Conservation (phyloP, 306 rosid genomes). For the Rosa rugosa region DNA sequence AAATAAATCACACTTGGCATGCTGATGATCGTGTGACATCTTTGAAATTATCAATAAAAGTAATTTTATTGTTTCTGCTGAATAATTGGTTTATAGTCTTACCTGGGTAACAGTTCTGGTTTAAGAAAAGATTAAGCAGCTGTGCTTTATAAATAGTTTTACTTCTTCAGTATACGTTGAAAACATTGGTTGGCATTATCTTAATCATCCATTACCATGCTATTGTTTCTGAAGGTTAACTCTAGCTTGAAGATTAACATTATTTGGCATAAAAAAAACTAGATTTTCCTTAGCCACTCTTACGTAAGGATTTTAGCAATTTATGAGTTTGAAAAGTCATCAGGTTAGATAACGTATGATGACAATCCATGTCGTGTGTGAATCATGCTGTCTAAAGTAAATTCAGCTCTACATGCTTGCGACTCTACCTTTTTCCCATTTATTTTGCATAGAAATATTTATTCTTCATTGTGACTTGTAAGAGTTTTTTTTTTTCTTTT, state of each 20-base stretch:
- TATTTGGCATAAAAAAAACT: not conserved
- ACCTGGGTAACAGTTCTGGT: not conserved
- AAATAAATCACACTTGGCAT: conserved; percentile 75
- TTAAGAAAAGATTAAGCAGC: not conserved
- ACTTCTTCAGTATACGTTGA: not conserved
- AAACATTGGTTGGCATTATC: not conserved
- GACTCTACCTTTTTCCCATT: not conserved
- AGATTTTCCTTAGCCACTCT: not conserved
- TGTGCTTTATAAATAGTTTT: conserved; percentile 1
- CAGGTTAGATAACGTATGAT: not conserved
- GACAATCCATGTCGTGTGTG: not conserved
- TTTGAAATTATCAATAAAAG: conserved; percentile 78
- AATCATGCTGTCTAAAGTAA: conserved; percentile 8
- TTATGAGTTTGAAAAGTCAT: not conserved
- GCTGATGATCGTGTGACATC: conserved; percentile 78
- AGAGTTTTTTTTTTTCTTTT: not conserved
- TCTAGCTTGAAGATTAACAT: not conserved
- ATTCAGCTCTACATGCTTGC: not conserved
- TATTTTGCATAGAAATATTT: not conserved
- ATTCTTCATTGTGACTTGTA: not conserved
- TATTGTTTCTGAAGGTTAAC: not conserved
- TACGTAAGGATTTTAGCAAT: not conserved
- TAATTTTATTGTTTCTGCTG: conserved; percentile 27
- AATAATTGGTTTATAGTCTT: conserved; percentile 21
- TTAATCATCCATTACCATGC: not conserved